phyloP scores from a whole-genome alignment of 2,329 filamentous ascomycete genomes.

The Venturia pyrina region DNA sequence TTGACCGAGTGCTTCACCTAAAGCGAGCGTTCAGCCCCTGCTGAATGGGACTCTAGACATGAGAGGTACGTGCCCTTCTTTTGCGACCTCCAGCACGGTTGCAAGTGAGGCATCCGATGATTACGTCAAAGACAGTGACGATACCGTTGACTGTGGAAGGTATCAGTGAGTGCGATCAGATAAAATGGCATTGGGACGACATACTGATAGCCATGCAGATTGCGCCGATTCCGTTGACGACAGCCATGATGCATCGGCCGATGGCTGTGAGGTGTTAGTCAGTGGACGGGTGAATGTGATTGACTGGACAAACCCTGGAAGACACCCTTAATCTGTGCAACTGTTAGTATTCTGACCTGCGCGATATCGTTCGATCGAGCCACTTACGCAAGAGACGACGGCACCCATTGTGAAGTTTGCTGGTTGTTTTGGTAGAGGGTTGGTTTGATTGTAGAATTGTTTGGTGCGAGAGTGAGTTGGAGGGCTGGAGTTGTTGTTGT shows the following conservation, averaged over 20 bases:
- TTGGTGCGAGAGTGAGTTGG: not conserved
- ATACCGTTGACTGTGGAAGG: constrained; percentile 38
- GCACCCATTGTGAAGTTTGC: constrained; percentile 12
- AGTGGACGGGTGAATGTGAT: too few species aligned
- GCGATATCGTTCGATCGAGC: too few species aligned
- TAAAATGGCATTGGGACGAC: not conserved
- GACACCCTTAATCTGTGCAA: not conserved
- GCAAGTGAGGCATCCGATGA: constrained; percentile 54
- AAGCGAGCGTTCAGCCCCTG: constrained; percentile 7
- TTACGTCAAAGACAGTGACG: constrained; percentile 53
- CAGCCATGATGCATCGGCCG: constrained; percentile 55
- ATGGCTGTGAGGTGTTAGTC: constrained; percentile 37
- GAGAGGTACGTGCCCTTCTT: constrained; percentile 6
- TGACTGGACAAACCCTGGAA: not conserved
- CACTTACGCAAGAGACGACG: constrained; percentile 13
- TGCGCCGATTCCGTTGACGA: constrained; percentile 55
- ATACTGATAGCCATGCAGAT: constrained; percentile 56
- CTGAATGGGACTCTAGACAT: not conserved
- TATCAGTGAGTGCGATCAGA: not conserved
- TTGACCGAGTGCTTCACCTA: constrained; percentile 5
- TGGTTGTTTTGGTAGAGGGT: not conserved
- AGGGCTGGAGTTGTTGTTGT: not conserved
- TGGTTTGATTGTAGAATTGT: not conserved
- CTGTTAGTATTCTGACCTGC: too few species aligned
- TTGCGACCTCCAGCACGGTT: constrained; percentile 22